Conservation (phyloP, 208 protist species). For the Porcisia hertigi region DNA sequence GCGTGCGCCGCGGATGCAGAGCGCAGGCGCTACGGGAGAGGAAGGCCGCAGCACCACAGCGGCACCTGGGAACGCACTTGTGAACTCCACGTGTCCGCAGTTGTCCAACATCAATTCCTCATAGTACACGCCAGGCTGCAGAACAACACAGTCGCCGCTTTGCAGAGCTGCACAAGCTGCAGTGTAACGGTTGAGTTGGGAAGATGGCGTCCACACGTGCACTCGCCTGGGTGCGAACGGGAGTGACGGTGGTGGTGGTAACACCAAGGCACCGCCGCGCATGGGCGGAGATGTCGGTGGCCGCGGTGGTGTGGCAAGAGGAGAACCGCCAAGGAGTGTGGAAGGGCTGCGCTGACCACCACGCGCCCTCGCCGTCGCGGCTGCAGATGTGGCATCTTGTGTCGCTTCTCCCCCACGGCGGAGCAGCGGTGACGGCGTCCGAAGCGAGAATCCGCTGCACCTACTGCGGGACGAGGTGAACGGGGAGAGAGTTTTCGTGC, state of each 20-base stretch:
- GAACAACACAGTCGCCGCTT: conserved; percentile 34
- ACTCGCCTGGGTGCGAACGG: conserved; percentile 11
- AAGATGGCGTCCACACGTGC: conserved; percentile 12
- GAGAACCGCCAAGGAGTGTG: background rate
- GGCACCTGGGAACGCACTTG: conserved; percentile 55
- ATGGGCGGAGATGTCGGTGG: conserved; percentile 3
- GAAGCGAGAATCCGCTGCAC: conserved; percentile 1
- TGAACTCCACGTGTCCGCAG: conserved; percentile 43
- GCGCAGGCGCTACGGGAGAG: conserved; percentile 43
- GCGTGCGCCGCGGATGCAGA: conserved; percentile 39
- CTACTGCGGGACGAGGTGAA: conserved; percentile 11
- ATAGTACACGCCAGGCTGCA: conserved; percentile 69
- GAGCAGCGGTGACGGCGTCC: background rate
- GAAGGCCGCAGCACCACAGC: conserved; percentile 57
- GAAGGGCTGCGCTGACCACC: background rate
- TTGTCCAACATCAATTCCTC: conserved; percentile 45
- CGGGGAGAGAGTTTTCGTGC: conserved; percentile 24
- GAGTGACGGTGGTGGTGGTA: background rate
- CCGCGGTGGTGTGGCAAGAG: conserved; percentile 6
- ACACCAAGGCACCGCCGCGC: background rate
- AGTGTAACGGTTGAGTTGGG: conserved; percentile 8
- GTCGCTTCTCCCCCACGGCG: background rate
- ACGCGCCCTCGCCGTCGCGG: background rate
- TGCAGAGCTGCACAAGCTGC: conserved; percentile 4
- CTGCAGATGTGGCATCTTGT: background rate